Conservation (phyloP, 495 filamentous ascomycete genomes). For the Xanthoparmelia taractica region DNA sequence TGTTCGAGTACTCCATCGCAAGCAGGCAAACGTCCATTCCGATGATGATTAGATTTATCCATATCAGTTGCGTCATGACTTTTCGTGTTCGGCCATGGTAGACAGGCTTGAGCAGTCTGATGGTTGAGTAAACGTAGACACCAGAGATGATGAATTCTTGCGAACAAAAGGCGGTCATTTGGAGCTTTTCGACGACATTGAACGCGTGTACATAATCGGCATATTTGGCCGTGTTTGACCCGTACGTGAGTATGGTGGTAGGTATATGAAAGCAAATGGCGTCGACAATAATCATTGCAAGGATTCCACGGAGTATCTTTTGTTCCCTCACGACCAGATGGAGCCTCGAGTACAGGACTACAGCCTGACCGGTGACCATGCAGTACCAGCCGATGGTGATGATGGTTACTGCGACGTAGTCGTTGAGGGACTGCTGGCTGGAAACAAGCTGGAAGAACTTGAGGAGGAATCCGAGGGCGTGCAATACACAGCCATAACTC, state of each 20-base stretch:
- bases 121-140: slow-evolving; percentile 50
- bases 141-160: slow-evolving; percentile 53
- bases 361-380: slow-evolving; percentile 47
- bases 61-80: slow-evolving; percentile 48
- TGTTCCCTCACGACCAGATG: slow-evolving; percentile 45
- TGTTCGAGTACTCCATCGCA: slow-evolving; percentile 42
- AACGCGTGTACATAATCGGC: slow-evolving; percentile 38
- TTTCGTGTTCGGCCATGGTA: slow-evolving; percentile 37
- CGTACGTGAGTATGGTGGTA: slow-evolving; percentile 45
- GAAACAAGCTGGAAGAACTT: slow-evolving; percentile 39
- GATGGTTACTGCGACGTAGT: slow-evolving; percentile 38
- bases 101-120: slow-evolving; percentile 42
- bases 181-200: slow-evolving; percentile 49
- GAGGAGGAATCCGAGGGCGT: slow-evolving; percentile 46
- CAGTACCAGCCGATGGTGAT: slow-evolving; percentile 47
- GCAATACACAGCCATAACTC: slow-evolving; percentile 36
- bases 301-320: slow-evolving; percentile 35
- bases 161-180: slow-evolving; percentile 48
- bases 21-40: slow-evolving; percentile 44
- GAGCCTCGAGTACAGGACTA: slow-evolving; percentile 46
- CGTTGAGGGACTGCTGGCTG: slow-evolving; percentile 11
- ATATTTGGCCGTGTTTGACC: slow-evolving; percentile 34
- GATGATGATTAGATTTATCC: slow-evolving; percentile 48
- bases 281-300: slow-evolving; percentile 40
- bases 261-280: slow-evolving; percentile 43